A percentile compares a stretch with the other conserved stretches of the same genome.
phyloP scores from a whole-genome alignment of 345 rosid species.

The Pistacia atlantica region DNA sequence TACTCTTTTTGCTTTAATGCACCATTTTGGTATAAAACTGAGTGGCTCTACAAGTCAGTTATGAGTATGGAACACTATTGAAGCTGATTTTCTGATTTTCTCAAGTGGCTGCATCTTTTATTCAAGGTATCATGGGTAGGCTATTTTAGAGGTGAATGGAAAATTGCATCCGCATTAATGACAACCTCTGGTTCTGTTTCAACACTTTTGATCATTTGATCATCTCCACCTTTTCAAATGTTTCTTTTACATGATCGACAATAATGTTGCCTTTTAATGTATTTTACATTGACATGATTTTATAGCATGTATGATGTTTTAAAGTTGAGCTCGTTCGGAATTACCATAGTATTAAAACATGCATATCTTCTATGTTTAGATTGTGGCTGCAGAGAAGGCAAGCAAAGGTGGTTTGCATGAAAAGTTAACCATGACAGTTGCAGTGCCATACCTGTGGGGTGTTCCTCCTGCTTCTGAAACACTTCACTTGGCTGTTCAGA shows the following conservation, averaged over 20 bases:
- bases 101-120: background rate
- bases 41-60: background rate
- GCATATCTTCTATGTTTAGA: constrained; percentile 33
- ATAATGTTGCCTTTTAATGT: background rate
- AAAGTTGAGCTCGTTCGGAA: background rate
- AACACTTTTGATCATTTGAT: background rate
- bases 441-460: constrained; percentile 96
- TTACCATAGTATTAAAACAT: background rate
- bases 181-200: background rate
- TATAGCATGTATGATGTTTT: background rate
- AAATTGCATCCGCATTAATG: background rate
- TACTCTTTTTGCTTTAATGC: background rate
- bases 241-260: background rate
- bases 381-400: constrained; percentile 81
- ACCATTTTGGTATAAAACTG: background rate
- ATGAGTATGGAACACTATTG: background rate
- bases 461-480: constrained; percentile 95
- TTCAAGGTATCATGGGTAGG: background rate
- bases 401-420: constrained; percentile 82
- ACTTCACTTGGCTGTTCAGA: constrained; percentile 86
- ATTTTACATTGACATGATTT: background rate
- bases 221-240: background rate
- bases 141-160: background rate
- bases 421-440: constrained; percentile 86
- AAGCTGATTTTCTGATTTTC: background rate